Conservation (phyloP, 225 moss, liverwort and hornwort genomes). For the Ulota crispa region DNA sequence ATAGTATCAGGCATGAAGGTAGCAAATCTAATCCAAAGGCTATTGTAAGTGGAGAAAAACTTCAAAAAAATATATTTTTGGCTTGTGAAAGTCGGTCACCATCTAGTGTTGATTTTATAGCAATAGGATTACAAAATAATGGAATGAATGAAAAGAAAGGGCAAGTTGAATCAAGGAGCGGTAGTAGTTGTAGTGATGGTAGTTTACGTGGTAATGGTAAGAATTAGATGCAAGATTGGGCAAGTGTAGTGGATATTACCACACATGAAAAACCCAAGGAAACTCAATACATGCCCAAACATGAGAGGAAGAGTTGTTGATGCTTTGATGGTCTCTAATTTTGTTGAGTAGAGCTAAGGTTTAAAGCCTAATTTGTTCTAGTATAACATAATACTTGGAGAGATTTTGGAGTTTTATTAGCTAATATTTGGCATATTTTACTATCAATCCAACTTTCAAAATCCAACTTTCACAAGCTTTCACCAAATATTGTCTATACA, state of each 20-base stretch:
- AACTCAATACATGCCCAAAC: not conserved
- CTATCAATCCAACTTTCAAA: too few relatives aligned
- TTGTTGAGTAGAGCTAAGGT: not conserved
- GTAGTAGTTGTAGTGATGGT: constrained; percentile 20
- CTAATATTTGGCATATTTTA: too few relatives aligned
- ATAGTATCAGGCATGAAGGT: not conserved
- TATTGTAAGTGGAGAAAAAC: not conserved
- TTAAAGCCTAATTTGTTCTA: not conserved
- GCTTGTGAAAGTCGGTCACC: not conserved
- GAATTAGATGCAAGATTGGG: not conserved
- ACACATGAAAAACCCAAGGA: not conserved
- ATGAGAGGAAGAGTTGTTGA: not conserved
- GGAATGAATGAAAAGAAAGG: not conserved
- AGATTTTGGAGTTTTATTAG: too few relatives aligned
- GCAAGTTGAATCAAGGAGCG: not conserved
- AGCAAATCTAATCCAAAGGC: not conserved
- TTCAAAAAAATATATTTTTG: not conserved
- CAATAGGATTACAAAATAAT: not conserved
- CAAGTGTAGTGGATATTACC: not conserved
- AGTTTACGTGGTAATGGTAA: not conserved
- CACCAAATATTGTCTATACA: too few relatives aligned
- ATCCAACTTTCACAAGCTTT: too few relatives aligned
- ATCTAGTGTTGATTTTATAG: not conserved
- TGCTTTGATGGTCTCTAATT: not conserved
- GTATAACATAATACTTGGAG: too few relatives aligned